These are phyloP conservation scores for Mallotus japonicus DNA, from an alignment of 441 rosid species.

Conservation along the genomic window DNA sequence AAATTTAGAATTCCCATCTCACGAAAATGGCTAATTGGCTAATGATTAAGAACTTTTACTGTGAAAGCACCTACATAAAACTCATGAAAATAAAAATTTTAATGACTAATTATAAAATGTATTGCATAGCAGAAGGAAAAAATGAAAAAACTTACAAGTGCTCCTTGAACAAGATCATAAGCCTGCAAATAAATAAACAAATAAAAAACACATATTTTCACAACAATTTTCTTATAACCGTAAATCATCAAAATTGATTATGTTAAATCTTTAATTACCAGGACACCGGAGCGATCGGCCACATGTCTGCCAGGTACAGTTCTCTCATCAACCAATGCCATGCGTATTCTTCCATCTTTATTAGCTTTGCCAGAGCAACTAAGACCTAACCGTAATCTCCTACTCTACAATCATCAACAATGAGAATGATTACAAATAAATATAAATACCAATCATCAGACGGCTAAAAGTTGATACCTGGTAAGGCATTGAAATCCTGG, in stretches of 20 bases:
- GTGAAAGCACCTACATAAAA: background rate
- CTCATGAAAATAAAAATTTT: too few relatives aligned
- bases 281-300: slow-evolving; percentile 45
- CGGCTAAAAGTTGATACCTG: slow-evolving; percentile 35
- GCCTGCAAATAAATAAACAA: slow-evolving; percentile 57
- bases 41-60: too few relatives aligned
- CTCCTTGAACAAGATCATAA: slow-evolving; percentile 89
- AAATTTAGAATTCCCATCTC: too few relatives aligned
- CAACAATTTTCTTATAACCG: background rate
- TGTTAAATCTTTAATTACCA: slow-evolving; percentile 42
- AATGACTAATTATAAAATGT: too few relatives aligned
- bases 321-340: slow-evolving; percentile 81
- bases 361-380: slow-evolving; percentile 24
- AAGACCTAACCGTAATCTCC: slow-evolving; percentile 30
- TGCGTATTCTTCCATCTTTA: slow-evolving; percentile 33
- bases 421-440: background rate
- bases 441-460: background rate
- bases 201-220: slow-evolving; percentile 5
- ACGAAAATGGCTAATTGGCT: too few relatives aligned
- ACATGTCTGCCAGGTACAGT: slow-evolving; percentile 36
- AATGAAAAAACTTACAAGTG: slow-evolving; percentile 56
- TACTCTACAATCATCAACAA: slow-evolving; percentile 34
- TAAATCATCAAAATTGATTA: background rate
- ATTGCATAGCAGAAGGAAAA: background rate
- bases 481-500: slow-evolving; percentile 30